Conservation (phyloP, 441 rosid genomes). For the Arabidopsis hybrid region DNA sequence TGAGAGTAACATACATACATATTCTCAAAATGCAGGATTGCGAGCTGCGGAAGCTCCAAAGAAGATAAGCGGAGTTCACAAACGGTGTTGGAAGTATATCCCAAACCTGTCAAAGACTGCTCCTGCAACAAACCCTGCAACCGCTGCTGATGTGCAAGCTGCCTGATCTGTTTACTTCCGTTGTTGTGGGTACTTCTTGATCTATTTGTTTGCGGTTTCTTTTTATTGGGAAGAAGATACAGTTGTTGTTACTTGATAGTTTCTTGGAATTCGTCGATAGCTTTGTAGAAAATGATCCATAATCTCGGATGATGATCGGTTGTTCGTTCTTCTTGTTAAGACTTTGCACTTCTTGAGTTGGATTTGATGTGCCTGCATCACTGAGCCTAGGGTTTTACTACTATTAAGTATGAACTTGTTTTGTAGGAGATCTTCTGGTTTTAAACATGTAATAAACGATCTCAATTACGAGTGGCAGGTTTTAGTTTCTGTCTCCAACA, state of each 20-base stretch:
- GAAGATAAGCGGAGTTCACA: slow-evolving; percentile 93
- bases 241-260: slow-evolving; percentile 17
- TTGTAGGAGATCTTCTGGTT: slow-evolving; percentile 1
- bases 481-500: slow-evolving; percentile 8
- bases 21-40: slow-evolving; percentile 55
- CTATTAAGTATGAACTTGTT: background rate
- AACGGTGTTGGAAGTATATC: slow-evolving; percentile 93
- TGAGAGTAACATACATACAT: slow-evolving; percentile 5
- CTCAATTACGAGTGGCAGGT: background rate
- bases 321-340: slow-evolving; percentile 22
- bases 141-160: slow-evolving; percentile 51
- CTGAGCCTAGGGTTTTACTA: background rate
- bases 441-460: slow-evolving; percentile 5
- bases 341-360: slow-evolving; percentile 7
- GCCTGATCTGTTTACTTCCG: slow-evolving; percentile 51
- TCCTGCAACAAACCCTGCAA: slow-evolving; percentile 49
- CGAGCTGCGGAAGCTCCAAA: slow-evolving; percentile 72
- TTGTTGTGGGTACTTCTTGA: slow-evolving; percentile 26
- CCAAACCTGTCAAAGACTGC: slow-evolving; percentile 54
- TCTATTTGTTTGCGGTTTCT: slow-evolving; percentile 14
- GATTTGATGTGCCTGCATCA: slow-evolving; percentile 24
- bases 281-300: slow-evolving; percentile 28
- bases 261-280: slow-evolving; percentile 16
- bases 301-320: slow-evolving; percentile 14
- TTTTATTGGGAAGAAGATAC: slow-evolving; percentile 17